Evolutionary conservation across 2,329 filamentous ascomycete species (phyloP).

Genomic region (Microsporum ferrugineum): DNA sequence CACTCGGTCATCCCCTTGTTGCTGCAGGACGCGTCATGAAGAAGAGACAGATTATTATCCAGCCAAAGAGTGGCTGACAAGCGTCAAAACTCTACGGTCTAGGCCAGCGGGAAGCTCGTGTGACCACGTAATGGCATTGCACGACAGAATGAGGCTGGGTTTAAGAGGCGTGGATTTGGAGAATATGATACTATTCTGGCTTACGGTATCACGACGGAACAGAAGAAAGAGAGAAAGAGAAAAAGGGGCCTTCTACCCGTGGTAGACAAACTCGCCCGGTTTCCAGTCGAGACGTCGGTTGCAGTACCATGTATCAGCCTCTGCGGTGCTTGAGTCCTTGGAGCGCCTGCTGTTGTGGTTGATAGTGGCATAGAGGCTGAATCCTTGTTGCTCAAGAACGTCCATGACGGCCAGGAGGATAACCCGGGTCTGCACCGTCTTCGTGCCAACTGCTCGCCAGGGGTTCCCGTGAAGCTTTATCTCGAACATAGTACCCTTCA

Average conservation of each 20-base stretch:
- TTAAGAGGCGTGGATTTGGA: neutral
- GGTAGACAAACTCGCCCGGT: slow-evolving; percentile 7
- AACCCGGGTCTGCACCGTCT: slow-evolving; percentile 27
- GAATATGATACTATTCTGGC: neutral
- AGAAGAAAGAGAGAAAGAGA: neutral
- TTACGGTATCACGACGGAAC: neutral
- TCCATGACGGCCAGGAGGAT: slow-evolving; percentile 28
- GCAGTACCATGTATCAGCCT: slow-evolving; percentile 11
- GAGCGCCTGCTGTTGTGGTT: slow-evolving; percentile 22
- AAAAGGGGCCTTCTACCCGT: neutral
- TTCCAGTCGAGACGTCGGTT: slow-evolving; percentile 6
- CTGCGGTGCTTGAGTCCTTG: neutral
- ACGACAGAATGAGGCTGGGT: neutral
- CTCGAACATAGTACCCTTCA: slow-evolving; percentile 17
- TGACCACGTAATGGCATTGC: neutral
- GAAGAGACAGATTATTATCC: neutral
- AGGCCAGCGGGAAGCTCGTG: neutral
- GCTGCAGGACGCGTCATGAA: neutral
- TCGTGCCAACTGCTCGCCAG: slow-evolving; percentile 23
- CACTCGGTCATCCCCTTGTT: neutral
- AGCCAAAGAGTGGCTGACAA: neutral
- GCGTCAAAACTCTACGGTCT: neutral
- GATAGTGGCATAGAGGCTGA: slow-evolving; percentile 31
- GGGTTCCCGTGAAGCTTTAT: slow-evolving; percentile 28
- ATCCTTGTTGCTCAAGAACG: slow-evolving; percentile 27